These are phyloP conservation scores for Viola pubescens DNA, from an alignment of 441 rosid species.

Conservation along the genomic window DNA sequence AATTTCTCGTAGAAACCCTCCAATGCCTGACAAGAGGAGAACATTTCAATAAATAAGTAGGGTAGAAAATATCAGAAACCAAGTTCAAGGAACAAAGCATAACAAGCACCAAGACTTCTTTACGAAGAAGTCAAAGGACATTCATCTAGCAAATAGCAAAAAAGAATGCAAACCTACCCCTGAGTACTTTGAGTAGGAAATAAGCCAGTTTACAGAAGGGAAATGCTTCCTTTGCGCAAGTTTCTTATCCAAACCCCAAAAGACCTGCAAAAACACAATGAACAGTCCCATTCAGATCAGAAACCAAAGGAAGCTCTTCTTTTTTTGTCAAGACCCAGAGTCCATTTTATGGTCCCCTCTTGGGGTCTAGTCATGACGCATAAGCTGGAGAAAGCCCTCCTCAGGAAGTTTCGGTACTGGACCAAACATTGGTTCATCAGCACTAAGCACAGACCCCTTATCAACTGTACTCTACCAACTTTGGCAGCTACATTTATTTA, in stretches of 20 bases:
- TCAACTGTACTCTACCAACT: too few species aligned
- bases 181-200: constrained; percentile 95
- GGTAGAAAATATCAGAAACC: background rate
- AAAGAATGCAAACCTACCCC: constrained; percentile 41
- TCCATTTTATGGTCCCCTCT: too few species aligned
- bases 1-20: constrained; percentile 95
- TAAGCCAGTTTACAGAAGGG: constrained; percentile 98
- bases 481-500: too few species aligned
- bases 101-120: too few species aligned
- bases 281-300: constrained; percentile 5
- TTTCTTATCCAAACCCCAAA: constrained; percentile 99
- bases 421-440: too few species aligned
- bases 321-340: too few species aligned
- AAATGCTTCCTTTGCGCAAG: constrained; percentile 99
- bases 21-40: constrained; percentile 55
- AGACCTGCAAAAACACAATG: constrained; percentile 48
- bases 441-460: too few species aligned
- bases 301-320: background rate
- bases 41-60: constrained; percentile 8
- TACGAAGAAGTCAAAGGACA: background rate
- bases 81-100: background rate
- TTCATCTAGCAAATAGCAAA: background rate
- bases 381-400: too few species aligned
- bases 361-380: too few species aligned
- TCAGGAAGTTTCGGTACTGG: too few species aligned